Conservation (phyloP, 345 rosid species). For the Lumnitzera racemosa region DNA sequence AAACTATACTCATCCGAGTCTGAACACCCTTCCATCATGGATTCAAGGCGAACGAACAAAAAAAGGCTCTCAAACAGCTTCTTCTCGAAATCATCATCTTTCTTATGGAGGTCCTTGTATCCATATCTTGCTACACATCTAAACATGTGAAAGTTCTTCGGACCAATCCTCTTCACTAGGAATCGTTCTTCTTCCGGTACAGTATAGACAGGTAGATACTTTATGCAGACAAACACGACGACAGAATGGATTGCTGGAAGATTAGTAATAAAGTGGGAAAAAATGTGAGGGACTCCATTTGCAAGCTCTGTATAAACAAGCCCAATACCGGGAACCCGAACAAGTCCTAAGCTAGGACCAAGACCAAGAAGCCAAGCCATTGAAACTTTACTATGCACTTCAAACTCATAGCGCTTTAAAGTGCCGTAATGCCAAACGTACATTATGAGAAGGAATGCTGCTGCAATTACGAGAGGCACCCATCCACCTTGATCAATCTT, state of each 20-base stretch:
- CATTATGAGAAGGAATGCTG: constrained; percentile 18
- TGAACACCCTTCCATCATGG: constrained; percentile 22
- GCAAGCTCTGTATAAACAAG: constrained; percentile 24
- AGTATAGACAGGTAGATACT: constrained; percentile 28
- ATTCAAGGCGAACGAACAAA: constrained; percentile 20
- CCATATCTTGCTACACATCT: constrained; percentile 33
- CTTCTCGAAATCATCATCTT: constrained; percentile 25
- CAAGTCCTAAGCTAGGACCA: constrained; percentile 26
- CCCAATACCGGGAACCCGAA: constrained; percentile 25
- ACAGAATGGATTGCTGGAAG: constrained; percentile 34
- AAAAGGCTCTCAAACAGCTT: constrained; percentile 19
- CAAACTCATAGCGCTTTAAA: constrained; percentile 20
- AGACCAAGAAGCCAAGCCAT: constrained; percentile 28
- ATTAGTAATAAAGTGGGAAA: constrained; percentile 27
- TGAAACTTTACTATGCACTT: constrained; percentile 24
- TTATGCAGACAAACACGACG: constrained; percentile 24
- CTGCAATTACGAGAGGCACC: constrained; percentile 25
- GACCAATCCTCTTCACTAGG: constrained; percentile 19
- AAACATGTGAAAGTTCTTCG: constrained; percentile 26
- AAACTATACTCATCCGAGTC: constrained; percentile 17
- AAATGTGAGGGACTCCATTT: constrained; percentile 30
- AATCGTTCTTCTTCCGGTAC: constrained; percentile 27
- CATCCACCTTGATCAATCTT: constrained; percentile 31
- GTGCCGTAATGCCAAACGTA: constrained; percentile 26
- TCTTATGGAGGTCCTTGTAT: constrained; percentile 25